Conservation (phyloP, 345 rosid genomes). For the Rhizophora apiculata region DNA sequence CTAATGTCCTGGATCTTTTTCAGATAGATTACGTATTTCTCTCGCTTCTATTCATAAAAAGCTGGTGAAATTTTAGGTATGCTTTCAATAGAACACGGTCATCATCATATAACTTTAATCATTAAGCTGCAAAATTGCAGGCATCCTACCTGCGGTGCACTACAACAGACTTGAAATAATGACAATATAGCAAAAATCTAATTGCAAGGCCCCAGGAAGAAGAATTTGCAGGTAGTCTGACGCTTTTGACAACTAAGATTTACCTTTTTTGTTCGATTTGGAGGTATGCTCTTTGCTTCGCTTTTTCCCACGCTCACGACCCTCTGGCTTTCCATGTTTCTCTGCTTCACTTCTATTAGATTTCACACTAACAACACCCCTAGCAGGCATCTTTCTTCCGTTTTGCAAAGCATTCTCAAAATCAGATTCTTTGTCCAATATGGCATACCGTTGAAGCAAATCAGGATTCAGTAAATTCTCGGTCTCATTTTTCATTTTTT, state of each 20-base stretch:
- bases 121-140: too few species aligned
- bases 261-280: constrained; percentile 57
- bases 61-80: constrained; percentile 95
- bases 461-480: constrained; percentile 59
- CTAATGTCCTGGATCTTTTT: constrained; percentile 22
- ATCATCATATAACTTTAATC: background rate
- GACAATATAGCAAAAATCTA: too few species aligned
- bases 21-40: constrained; percentile 91
- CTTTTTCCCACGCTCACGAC: constrained; percentile 45
- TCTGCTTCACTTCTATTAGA: constrained; percentile 33
- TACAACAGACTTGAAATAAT: too few species aligned
- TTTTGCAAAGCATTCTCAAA: constrained; percentile 63
- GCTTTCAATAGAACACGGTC: constrained; percentile 16
- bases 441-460: constrained; percentile 65
- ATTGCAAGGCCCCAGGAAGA: background rate
- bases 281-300: constrained; percentile 48
- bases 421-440: constrained; percentile 55
- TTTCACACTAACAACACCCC: constrained; percentile 68
- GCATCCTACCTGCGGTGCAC: too few species aligned
- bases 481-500: constrained; percentile 55
- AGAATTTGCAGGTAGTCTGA: background rate
- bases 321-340: constrained; percentile 44
- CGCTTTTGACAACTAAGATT: constrained; percentile 20
- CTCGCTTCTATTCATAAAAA: constrained; percentile 89
- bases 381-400: constrained; percentile 46